phyloP scores from a whole-genome alignment of 1,139 yeast genomes.

The Hyphopichia wangnamkhiaoensis region DNA sequence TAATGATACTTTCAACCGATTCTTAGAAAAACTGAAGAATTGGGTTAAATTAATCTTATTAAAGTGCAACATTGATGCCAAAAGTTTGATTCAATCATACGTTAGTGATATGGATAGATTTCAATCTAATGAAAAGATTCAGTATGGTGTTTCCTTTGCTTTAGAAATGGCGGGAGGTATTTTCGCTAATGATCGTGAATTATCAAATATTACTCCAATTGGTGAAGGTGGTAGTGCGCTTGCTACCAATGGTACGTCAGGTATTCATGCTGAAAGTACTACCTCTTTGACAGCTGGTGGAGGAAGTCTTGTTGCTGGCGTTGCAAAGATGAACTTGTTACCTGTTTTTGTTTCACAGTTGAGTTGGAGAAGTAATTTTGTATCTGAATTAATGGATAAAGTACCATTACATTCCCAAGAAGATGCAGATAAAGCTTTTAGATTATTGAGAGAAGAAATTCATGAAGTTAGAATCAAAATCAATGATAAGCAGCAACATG shows the following conservation, averaged over 20 bases:
- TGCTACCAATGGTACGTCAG: background rate
- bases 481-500: constrained; percentile 11
- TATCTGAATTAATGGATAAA: constrained; percentile 40
- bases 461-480: constrained; percentile 6
- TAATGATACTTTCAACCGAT: constrained; percentile 58
- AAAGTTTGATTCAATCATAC: constrained; percentile 75
- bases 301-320: background rate
- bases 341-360: constrained; percentile 79
- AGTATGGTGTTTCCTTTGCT: constrained; percentile 87
- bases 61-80: constrained; percentile 69
- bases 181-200: constrained; percentile 63
- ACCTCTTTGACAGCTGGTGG: background rate
- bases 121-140: constrained; percentile 40
- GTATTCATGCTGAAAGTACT: background rate
- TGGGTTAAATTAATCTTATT: constrained; percentile 65
- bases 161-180: constrained; percentile 81
- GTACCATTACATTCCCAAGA: constrained; percentile 33
- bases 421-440: constrained; percentile 31
- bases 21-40: constrained; percentile 58
- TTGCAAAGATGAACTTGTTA: constrained; percentile 51
- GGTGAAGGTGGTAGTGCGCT: background rate
- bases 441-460: constrained; percentile 20
- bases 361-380: constrained; percentile 65
- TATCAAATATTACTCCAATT: constrained; percentile 25
- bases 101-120: constrained; percentile 51